Percentiles rank a stretch among this genome's conserved stretches.
phyloP scores from a whole-genome alignment of 345 rosid species.

The Eucalyptus victrix region DNA sequence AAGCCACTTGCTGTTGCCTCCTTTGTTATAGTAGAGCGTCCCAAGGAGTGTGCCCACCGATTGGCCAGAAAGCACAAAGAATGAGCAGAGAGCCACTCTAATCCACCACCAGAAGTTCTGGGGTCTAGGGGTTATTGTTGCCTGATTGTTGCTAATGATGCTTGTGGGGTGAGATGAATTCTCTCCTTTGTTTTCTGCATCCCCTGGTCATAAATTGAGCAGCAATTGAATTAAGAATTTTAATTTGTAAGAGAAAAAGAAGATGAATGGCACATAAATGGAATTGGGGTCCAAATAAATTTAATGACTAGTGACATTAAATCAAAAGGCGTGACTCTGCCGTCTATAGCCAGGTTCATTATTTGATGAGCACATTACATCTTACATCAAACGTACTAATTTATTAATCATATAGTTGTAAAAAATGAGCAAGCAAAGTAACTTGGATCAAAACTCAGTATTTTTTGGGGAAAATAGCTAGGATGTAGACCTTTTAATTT shows the following conservation, averaged over 20 bases:
- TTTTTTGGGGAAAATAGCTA: not conserved
- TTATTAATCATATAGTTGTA: not conserved
- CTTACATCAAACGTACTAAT: not conserved
- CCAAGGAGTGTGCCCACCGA: conserved; percentile 13
- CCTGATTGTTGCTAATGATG: not conserved
- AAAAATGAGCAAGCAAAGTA: not conserved
- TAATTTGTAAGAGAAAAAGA: too few relatives aligned
- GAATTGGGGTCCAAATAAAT: not conserved
- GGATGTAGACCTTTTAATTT: not conserved
- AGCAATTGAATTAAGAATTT: too few relatives aligned
- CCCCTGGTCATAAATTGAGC: not conserved
- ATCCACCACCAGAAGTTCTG: not conserved
- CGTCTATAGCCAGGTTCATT: not conserved
- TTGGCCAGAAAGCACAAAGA: conserved; percentile 11
- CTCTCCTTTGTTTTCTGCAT: not conserved
- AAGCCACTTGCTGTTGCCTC: conserved; percentile 34
- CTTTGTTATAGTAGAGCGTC: conserved; percentile 20
- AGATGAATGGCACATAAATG: not conserved
- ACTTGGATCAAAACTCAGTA: not conserved
- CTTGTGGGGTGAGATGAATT: not conserved
- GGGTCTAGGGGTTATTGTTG: not conserved
- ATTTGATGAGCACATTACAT: not conserved
- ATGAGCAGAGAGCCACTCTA: not conserved
- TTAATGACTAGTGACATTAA: not conserved
- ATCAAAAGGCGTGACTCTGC: too few relatives aligned